A percentile compares a stretch with the other conserved stretches of the same genome.
phyloP scores from a whole-genome alignment of 2,329 filamentous ascomycete species.

The Arthrobotrys conoides region DNA sequence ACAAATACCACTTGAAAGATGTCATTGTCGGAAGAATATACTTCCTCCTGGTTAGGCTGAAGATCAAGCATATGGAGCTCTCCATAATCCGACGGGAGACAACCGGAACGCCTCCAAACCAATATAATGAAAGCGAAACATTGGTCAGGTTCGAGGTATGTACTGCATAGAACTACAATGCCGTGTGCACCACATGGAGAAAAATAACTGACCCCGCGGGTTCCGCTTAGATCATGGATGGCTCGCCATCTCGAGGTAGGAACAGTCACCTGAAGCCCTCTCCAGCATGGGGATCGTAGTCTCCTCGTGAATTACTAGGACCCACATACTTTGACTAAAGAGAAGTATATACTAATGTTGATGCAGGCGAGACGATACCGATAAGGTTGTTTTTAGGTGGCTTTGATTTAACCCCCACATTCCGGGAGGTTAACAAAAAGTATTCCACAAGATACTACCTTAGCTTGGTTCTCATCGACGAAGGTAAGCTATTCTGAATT shows the following conservation, averaged over 20 bases:
- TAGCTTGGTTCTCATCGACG: constrained; percentile 93
- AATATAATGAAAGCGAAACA: constrained; percentile 99
- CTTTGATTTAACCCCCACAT: constrained; percentile 97
- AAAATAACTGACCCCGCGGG: constrained; percentile 57
- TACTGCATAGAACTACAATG: constrained; percentile 48
- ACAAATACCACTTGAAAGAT: constrained; percentile 98
- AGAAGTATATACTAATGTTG: constrained; percentile 31
- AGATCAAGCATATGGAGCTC: constrained; percentile 99
- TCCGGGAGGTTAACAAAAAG: constrained; percentile 99
- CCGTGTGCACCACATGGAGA: constrained; percentile 25
- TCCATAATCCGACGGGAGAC: constrained; percentile 98
- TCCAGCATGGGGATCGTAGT: constrained; percentile 44
- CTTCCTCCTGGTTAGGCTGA: constrained; percentile 94
- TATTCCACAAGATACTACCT: constrained; percentile 98
- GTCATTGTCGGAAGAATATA: constrained; percentile 99
- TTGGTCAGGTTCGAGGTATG: constrained; percentile 92
- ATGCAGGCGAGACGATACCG: constrained; percentile 85
- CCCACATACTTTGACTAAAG: constrained; percentile 31
- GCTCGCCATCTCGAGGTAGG: constrained; percentile 92
- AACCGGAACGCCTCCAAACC: constrained; percentile 94
- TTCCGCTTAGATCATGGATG: constrained; percentile 89
- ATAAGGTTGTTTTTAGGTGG: constrained; percentile 97
- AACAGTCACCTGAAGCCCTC: constrained; percentile 54
- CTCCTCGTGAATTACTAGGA: constrained; percentile 29
- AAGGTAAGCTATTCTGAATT: constrained; percentile 73